Evolutionary conservation across 352 stramenopile genomes (phyloP).

Genomic region (Pythium oligandrum): DNA sequence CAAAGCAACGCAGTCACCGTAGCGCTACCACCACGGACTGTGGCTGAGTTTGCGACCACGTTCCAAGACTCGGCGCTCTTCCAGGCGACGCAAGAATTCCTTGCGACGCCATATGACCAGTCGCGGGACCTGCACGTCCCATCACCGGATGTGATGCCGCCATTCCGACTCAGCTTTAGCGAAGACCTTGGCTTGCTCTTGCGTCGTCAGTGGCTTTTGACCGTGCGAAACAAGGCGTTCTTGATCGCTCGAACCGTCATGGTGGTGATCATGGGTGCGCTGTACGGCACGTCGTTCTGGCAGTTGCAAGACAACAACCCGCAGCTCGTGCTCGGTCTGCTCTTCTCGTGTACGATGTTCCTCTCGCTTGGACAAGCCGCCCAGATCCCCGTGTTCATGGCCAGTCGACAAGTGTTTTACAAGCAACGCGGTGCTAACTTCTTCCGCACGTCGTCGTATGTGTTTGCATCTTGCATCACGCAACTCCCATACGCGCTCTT

Average conservation of each 20-base stretch:
- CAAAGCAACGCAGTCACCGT: conserved; percentile 11
- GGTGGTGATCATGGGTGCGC: conserved; percentile 55
- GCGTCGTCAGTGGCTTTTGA: conserved; percentile 68
- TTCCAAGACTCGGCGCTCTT: conserved; percentile 53
- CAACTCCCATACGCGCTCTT: conserved; percentile 53
- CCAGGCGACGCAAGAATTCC: conserved; percentile 34
- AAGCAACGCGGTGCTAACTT: conserved; percentile 89
- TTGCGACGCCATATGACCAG: conserved; percentile 23
- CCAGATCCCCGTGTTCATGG: conserved; percentile 79
- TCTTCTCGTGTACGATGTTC: conserved; percentile 89
- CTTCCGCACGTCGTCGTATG: conserved; percentile 77
- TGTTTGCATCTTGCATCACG: conserved; percentile 48
- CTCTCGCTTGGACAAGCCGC: conserved; percentile 75
- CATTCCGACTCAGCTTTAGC: conserved; percentile 47
- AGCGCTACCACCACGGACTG: conserved; percentile 3
- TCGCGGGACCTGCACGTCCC: conserved; percentile 3
- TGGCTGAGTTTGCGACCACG: conserved; percentile 37
- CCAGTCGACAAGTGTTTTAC: conserved; percentile 77
- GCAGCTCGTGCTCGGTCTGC: conserved; percentile 71
- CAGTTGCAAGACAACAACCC: conserved; percentile 47
- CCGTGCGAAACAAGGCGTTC: conserved; percentile 44
- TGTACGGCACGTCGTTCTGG: conserved; percentile 68
- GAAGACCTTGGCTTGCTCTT: conserved; percentile 41
- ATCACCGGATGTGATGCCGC: conserved; percentile 12
- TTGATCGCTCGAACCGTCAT: conserved; percentile 41